phyloP scores from a whole-genome alignment of 768 basidiomycete genomes.

The Amanita polypyramis region DNA sequence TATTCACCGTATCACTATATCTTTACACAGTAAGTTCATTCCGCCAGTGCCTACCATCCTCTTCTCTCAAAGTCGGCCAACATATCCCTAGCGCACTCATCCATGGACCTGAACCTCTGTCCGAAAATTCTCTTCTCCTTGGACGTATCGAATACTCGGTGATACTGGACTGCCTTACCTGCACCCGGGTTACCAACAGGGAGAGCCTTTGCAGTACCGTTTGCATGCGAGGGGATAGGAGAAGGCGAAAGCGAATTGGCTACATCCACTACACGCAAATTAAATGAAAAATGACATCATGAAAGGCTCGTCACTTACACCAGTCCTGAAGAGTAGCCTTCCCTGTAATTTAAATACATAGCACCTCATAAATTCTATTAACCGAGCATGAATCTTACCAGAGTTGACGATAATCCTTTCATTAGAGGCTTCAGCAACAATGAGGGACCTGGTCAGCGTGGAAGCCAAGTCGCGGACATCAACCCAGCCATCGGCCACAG shows the following conservation, averaged over 20 bases:
- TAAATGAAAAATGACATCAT: not conserved
- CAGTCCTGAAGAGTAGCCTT: not conserved
- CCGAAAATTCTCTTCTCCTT: constrained; percentile 5
- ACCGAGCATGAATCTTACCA: not conserved
- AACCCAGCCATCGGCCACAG: not conserved
- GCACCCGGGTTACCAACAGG: not conserved
- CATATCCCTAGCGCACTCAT: constrained; percentile 6
- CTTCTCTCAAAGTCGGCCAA: constrained; percentile 3
- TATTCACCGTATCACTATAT: no score
- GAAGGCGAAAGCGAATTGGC: constrained; percentile 2
- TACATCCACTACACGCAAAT: not conserved
- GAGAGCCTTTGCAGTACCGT: not conserved
- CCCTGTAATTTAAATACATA: not conserved
- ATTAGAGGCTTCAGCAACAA: not conserved
- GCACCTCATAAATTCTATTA: not conserved
- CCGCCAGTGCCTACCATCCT: not conserved
- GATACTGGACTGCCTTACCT: not conserved
- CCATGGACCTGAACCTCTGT: constrained; percentile 1
- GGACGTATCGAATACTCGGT: not conserved
- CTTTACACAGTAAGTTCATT: no score
- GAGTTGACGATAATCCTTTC: constrained; percentile 5
- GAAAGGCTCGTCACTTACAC: not conserved
- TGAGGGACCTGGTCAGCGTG: not conserved
- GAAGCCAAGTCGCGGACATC: constrained; percentile 5
- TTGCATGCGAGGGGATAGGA: constrained; percentile 4